Base-by-base conservation (phyloP, 768 basidiomycete species). In the Asterophora lycoperdoides region DNA sequence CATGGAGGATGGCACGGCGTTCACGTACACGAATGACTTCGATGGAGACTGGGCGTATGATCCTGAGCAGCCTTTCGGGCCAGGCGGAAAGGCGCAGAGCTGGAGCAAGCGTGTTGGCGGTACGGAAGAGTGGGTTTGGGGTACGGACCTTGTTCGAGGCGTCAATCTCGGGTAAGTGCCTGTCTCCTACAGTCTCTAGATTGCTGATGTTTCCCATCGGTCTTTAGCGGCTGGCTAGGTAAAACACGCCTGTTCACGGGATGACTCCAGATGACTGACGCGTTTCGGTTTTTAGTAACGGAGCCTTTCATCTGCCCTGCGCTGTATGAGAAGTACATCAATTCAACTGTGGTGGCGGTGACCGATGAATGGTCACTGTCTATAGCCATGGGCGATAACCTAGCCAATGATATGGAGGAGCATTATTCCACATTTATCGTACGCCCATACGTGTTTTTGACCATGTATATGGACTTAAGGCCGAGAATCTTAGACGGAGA, bases 21-120 rank as follows among this genome's bases (percentile, higher is more conserved):
- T 92, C 69, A 84, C 74, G 1, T 97, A 96, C 67, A 61, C 63
- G 36, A 96, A 93, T 62, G 44, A 73, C 7, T 89, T 89, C 57
- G 90, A 89, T 46, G 93, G 94, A 0, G 76, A 72, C 56, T 96
- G 93, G 92, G 84, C 81, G 41, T 75, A 71, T 56, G 81, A 93
- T 64, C 78, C 84, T 2, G 71, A 72, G 9, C 68, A 83, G 52
- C 90, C 91, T 2, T 87, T 90, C 66, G 79, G 77, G 57, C 74
- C 79, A 59, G 79, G 80, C 29, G 92, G 91, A 0, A 80, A 80
- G 54, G 74, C 85, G 2, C 89, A 94, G 60, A 81, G 77, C n/a
- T 94, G 87, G 83, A 79, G 70, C 46, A 83, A 83, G 62, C 80
- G 86, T 59, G 67, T 80, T 23, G 23, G 23, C 18, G 90, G 90